Percentiles rank a stretch among this genome's conserved stretches.
These are phyloP conservation scores for Citrus trifoliata DNA, from an alignment of 345 rosid genomes.

Conservation along the genomic window DNA sequence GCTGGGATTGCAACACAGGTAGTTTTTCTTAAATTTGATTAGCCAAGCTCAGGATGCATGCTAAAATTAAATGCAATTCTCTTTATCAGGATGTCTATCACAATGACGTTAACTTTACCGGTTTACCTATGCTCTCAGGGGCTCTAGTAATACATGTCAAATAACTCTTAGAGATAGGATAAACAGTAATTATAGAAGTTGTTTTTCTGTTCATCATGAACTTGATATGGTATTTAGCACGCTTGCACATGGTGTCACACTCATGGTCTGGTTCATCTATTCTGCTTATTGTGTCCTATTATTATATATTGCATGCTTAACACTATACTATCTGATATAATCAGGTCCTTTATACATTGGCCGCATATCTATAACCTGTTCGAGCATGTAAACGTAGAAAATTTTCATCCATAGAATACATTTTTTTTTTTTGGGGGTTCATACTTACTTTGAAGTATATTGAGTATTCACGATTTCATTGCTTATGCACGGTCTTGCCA, in stretches of 20 bases:
- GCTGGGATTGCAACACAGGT: conserved; percentile 99
- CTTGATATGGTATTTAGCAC: not conserved
- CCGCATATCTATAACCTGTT: not conserved
- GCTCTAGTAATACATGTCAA: not conserved
- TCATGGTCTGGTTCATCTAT: not conserved
- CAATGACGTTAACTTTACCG: not conserved
- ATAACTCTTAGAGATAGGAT: not conserved
- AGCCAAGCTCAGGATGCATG: not conserved
- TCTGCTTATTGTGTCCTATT: not conserved
- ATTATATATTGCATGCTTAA: not conserved
- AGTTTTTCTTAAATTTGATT: not conserved
- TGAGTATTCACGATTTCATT: not conserved
- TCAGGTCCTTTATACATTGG: not conserved
- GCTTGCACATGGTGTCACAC: not conserved
- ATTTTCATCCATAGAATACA: not conserved
- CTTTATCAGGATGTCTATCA: not conserved
- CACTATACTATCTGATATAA: not conserved
- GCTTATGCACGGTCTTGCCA: not conserved
- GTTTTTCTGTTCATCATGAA: not conserved
- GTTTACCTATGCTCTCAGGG: not conserved
- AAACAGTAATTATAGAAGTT: not conserved
- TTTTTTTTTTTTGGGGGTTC: no score
- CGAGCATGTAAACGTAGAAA: not conserved
- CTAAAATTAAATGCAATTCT: not conserved
- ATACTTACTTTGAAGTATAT: no score